These are phyloP conservation scores for Bruguiera gymnorhiza DNA, from an alignment of 345 rosid genomes.

Conservation along the genomic window DNA sequence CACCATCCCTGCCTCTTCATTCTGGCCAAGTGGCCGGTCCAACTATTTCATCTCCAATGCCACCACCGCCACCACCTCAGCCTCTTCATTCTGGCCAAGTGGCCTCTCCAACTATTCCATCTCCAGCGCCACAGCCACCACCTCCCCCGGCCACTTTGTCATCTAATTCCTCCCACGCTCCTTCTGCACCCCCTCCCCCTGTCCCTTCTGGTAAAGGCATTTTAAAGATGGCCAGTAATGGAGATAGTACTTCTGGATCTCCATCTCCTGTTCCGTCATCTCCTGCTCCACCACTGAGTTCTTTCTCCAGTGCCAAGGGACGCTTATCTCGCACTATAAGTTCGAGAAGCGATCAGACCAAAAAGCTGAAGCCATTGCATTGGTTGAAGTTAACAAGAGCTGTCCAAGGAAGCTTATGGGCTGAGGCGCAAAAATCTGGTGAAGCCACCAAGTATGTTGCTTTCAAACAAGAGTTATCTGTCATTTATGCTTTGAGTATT, in stretches of 20 bases:
- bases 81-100: slow-evolving; percentile 21
- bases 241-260: slow-evolving; percentile 17
- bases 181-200: slow-evolving; percentile 53
- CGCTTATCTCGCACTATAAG: slow-evolving; percentile 59
- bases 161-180: slow-evolving; percentile 27
- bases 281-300: slow-evolving; percentile 41
- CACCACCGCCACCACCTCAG: slow-evolving; percentile 11
- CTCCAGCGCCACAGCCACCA: slow-evolving; percentile 40
- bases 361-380: slow-evolving; percentile 92
- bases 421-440: slow-evolving; percentile 83
- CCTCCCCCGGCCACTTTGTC: slow-evolving; percentile 38
- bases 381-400: slow-evolving; percentile 96
- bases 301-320: slow-evolving; percentile 57
- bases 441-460: slow-evolving; percentile 73
- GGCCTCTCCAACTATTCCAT: slow-evolving; percentile 11
- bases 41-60: neutral
- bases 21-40: neutral
- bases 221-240: slow-evolving; percentile 16
- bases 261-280: slow-evolving; percentile 48
- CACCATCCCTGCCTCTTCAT: slow-evolving; percentile 25
- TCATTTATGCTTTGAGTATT: slow-evolving; percentile 1
- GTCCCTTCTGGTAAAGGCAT: slow-evolving; percentile 31
- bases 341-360: slow-evolving; percentile 51
- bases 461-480: slow-evolving; percentile 10
- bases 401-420: slow-evolving; percentile 95